These are phyloP conservation scores for Trichophyton schoenleinii DNA, from an alignment of 2,329 filamentous ascomycete genomes.

Conservation along the genomic window DNA sequence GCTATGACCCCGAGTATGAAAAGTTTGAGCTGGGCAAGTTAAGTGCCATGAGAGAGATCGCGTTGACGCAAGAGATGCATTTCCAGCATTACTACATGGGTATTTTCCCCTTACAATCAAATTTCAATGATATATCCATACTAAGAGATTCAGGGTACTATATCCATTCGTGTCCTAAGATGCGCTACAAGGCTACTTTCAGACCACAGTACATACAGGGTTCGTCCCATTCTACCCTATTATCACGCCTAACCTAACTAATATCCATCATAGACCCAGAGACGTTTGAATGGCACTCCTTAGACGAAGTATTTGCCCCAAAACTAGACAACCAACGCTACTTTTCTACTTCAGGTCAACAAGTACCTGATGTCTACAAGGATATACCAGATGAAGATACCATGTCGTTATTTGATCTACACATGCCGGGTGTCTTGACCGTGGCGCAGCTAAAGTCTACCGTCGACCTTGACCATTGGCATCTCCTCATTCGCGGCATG, in stretches of 20 bases:
- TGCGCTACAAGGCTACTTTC: slow-evolving; percentile 39
- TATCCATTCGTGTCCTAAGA: slow-evolving; percentile 45
- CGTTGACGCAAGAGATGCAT: slow-evolving; percentile 41
- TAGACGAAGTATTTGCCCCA: slow-evolving; percentile 30
- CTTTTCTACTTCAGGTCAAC: slow-evolving; percentile 33
- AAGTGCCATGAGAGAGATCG: slow-evolving; percentile 48
- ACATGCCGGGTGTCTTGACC: slow-evolving; percentile 37
- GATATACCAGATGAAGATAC: slow-evolving; percentile 27
- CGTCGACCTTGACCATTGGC: slow-evolving; percentile 35
- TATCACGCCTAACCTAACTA: not conserved
- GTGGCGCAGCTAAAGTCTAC: slow-evolving; percentile 28
- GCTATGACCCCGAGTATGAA: slow-evolving; percentile 49
- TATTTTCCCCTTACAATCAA: slow-evolving; percentile 11
- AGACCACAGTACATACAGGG: slow-evolving; percentile 38
- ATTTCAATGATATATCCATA: not conserved
- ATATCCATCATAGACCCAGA: slow-evolving; percentile 30
- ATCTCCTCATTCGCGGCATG: slow-evolving; percentile 28
- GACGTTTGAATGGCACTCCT: slow-evolving; percentile 32
- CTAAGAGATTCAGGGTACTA: slow-evolving; percentile 39
- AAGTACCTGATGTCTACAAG: slow-evolving; percentile 10
- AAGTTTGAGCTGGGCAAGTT: slow-evolving; percentile 52
- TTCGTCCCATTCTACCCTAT: slow-evolving; percentile 17
- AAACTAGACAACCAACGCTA: slow-evolving; percentile 34
- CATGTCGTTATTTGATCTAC: slow-evolving; percentile 34
- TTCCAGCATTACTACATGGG: slow-evolving; percentile 56